Evolutionary conservation across 2,329 filamentous ascomycete genomes (phyloP).

Genomic region (Clonostachys byssicola): DNA sequence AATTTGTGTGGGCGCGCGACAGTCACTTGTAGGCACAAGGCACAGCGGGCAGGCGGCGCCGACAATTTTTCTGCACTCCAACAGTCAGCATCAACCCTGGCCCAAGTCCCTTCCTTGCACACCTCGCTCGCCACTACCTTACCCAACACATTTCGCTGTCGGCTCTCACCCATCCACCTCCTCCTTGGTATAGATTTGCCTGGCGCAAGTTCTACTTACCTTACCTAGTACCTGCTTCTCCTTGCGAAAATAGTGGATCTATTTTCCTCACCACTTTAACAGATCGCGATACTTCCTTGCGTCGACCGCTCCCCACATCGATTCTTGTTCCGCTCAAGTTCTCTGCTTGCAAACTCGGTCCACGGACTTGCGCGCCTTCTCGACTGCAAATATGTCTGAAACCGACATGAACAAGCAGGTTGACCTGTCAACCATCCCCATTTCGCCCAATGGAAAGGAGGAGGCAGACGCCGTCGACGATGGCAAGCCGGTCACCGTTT

Average conservation of each 20-base stretch:
- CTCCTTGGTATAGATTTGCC: too few relatives aligned
- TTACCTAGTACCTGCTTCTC: background rate
- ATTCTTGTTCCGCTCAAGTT: background rate
- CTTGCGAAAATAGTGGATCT: too few relatives aligned
- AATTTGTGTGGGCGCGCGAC: too few relatives aligned
- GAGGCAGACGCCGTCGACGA: conserved; percentile 40
- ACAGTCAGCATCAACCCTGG: background rate
- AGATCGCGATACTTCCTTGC: background rate
- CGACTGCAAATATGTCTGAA: conserved; percentile 25
- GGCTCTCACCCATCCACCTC: too few relatives aligned
- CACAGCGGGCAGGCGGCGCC: too few relatives aligned
- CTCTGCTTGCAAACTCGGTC: background rate
- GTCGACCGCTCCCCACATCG: background rate
- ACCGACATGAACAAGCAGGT: conserved; percentile 48
- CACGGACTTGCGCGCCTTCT: background rate
- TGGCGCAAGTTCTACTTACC: background rate
- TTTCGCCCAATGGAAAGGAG: conserved; percentile 56
- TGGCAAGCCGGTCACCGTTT: conserved; percentile 79
- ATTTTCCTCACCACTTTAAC: too few relatives aligned
- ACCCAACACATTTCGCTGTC: too few relatives aligned
- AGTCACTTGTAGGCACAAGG: too few relatives aligned
- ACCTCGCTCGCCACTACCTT: background rate
- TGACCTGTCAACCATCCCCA: conserved; percentile 64
- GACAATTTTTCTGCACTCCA: background rate
- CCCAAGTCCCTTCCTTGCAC: background rate